These are phyloP conservation scores for Fusarium bulbicola DNA, from an alignment of 2,329 filamentous ascomycete genomes.

Conservation along the genomic window DNA sequence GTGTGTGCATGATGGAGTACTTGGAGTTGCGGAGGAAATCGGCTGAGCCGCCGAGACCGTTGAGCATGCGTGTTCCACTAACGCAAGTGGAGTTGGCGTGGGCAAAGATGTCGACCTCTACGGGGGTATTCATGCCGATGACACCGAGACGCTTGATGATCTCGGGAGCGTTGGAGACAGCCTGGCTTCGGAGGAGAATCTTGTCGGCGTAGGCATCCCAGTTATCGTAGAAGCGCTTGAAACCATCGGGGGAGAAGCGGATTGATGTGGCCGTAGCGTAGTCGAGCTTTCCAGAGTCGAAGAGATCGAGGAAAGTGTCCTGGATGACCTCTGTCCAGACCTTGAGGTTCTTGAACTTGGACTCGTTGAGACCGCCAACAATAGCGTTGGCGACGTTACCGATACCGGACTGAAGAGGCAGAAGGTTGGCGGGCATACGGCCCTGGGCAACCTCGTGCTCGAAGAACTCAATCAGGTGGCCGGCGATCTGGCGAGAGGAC, in stretches of 20 bases:
- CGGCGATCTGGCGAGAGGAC: slow-evolving; percentile 75
- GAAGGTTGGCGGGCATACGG: slow-evolving; percentile 78
- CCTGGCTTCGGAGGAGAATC: slow-evolving; percentile 86
- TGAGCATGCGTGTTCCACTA: slow-evolving; percentile 88
- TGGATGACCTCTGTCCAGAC: slow-evolving; percentile 96
- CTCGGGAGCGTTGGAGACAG: slow-evolving; percentile 88
- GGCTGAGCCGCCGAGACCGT: slow-evolving; percentile 82
- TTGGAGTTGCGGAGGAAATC: slow-evolving; percentile 83
- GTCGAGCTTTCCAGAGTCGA: slow-evolving; percentile 86
- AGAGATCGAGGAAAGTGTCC: slow-evolving; percentile 92
- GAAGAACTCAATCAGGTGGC: slow-evolving; percentile 82
- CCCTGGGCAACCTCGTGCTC: slow-evolving; percentile 85
- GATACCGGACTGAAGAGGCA: slow-evolving; percentile 87
- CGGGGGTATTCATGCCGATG: slow-evolving; percentile 95
- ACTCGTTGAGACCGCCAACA: slow-evolving; percentile 81
- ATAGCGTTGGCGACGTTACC: slow-evolving; percentile 95
- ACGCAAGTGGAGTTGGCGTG: slow-evolving; percentile 93
- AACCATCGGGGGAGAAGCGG: slow-evolving; percentile 89
- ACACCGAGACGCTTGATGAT: slow-evolving; percentile 88
- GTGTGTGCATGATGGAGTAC: slow-evolving; percentile 95
- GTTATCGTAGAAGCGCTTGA: slow-evolving; percentile 88
- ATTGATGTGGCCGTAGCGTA: slow-evolving; percentile 91
- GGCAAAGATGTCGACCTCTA: slow-evolving; percentile 94
- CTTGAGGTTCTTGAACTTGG: slow-evolving; percentile 86
- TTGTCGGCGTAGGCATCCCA: slow-evolving; percentile 84